These are phyloP conservation scores for Xylariaceae sp. DNA, from an alignment of 2,329 filamentous ascomycete genomes.

Conservation along the genomic window DNA sequence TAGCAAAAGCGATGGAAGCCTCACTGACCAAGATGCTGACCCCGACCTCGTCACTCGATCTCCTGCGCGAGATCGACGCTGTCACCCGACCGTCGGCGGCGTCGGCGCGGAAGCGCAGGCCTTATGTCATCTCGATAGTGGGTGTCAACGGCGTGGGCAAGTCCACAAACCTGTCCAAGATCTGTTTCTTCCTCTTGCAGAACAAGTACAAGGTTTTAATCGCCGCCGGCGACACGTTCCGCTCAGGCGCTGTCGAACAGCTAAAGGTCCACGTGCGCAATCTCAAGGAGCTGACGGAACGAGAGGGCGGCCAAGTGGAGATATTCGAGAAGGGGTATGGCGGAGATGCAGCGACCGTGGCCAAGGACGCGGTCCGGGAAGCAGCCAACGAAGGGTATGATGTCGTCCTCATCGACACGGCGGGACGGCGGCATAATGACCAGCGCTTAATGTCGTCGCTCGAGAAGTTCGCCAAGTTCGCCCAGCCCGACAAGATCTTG, in stretches of 20 bases:
- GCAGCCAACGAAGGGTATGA: slow-evolving; percentile 74
- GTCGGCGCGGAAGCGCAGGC: slow-evolving; percentile 60
- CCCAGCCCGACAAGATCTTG: slow-evolving; percentile 94
- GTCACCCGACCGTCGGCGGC: slow-evolving; percentile 62
- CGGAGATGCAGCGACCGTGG: slow-evolving; percentile 93
- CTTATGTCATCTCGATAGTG: slow-evolving; percentile 96
- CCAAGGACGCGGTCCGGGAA: slow-evolving; percentile 84
- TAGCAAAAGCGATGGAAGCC: slow-evolving; percentile 83
- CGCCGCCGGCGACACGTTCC: slow-evolving; percentile 93
- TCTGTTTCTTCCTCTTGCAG: slow-evolving; percentile 94
- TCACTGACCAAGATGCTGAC: slow-evolving; percentile 94
- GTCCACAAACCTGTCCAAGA: slow-evolving; percentile 95
- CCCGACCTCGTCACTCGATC: slow-evolving; percentile 87
- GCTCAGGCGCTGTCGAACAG: slow-evolving; percentile 94
- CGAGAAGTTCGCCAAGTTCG: slow-evolving; percentile 96
- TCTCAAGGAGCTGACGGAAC: slow-evolving; percentile 76
- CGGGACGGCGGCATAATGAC: slow-evolving; percentile 91
- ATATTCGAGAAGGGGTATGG: slow-evolving; percentile 97
- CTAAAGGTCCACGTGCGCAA: slow-evolving; percentile 93
- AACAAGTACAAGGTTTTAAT: slow-evolving; percentile 96
- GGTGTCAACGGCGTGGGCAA: slow-evolving; percentile 98
- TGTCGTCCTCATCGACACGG: slow-evolving; percentile 95
- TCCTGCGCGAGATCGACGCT: slow-evolving; percentile 85
- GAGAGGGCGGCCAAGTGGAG: slow-evolving; percentile 81
- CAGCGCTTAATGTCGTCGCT: slow-evolving; percentile 91